Evolutionary conservation across 106 monocot species (phyloP).

Genomic region (Ottelia alismoides): DNA sequence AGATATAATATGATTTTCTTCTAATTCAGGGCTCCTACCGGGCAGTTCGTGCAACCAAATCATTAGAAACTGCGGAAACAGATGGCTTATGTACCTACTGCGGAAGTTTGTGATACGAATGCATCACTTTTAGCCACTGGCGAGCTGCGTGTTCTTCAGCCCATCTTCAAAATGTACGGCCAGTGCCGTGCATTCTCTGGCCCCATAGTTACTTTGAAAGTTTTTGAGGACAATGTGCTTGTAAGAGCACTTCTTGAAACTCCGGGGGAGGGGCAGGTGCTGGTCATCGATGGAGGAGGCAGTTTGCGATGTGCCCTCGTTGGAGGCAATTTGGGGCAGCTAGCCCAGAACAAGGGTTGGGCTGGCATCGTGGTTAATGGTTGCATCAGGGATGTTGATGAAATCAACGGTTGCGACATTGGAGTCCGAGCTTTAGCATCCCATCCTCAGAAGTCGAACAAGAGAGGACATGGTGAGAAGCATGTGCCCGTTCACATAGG

Average conservation of each 20-base stretch:
- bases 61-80: too few species aligned
- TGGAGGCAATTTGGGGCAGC: slow-evolving; percentile 3
- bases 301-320: slow-evolving; percentile 6
- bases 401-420: too few species aligned
- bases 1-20: too few species aligned
- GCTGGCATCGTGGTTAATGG: too few species aligned
- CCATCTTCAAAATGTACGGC: slow-evolving; percentile 8
- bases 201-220: slow-evolving; percentile 1
- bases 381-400: too few species aligned
- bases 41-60: too few species aligned
- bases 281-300: slow-evolving; percentile 9
- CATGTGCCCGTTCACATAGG: slow-evolving; percentile 4
- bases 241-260: slow-evolving; percentile 2
- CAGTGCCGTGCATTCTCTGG: slow-evolving; percentile 3
- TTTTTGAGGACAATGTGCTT: slow-evolving; percentile 11
- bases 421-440: slow-evolving; percentile 5
- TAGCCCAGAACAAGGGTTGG: not conserved
- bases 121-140: not conserved
- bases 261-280: not conserved
- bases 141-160: too few species aligned
- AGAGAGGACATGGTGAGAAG: slow-evolving; percentile 5
- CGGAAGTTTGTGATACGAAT: slow-evolving; percentile 5
- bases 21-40: too few species aligned
- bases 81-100: too few species aligned
- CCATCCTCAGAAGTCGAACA: slow-evolving; percentile 3